Percentiles rank a stretch among this genome's conserved stretches.
Conservation (phyloP, 2,329 filamentous ascomycete genomes). For the Calycina herbarum region DNA sequence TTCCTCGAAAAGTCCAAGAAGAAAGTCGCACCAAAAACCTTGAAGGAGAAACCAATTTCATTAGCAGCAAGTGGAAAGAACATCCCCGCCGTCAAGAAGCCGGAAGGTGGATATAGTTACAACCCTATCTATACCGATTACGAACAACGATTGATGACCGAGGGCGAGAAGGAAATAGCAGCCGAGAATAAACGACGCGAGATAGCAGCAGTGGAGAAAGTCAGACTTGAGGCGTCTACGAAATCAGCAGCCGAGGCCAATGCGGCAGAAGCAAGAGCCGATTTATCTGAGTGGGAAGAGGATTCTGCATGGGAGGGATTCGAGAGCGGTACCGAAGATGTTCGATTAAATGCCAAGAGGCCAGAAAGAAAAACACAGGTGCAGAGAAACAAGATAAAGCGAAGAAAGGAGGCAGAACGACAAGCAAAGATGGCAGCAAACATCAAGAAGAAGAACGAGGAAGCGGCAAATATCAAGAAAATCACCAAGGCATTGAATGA, state of each 20-base stretch:
- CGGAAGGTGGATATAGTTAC: conserved; percentile 83
- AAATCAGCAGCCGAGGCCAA: conserved; percentile 73
- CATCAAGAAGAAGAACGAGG: conserved; percentile 70
- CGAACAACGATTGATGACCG: conserved; percentile 69
- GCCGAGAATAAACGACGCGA: conserved; percentile 73
- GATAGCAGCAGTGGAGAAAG: conserved; percentile 64
- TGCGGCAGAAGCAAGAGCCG: conserved; percentile 66
- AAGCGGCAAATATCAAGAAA: conserved; percentile 70
- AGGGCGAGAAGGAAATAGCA: conserved; percentile 77
- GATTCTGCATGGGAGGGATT: conserved; percentile 91
- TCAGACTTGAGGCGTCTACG: conserved; percentile 67
- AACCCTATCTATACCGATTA: conserved; percentile 89
- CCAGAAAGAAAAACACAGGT: conserved; percentile 81
- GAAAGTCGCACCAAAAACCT: conserved; percentile 70
- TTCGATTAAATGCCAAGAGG: conserved; percentile 65
- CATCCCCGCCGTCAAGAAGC: conserved; percentile 75
- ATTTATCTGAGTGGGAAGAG: conserved; percentile 73
- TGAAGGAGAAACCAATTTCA: conserved; percentile 76
- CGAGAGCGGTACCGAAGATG: conserved; percentile 77
- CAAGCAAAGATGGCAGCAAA: conserved; percentile 72
- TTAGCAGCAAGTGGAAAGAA: conserved; percentile 79
- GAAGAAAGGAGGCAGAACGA: conserved; percentile 84
- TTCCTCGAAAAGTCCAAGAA: conserved; percentile 68
- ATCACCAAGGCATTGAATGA: conserved; percentile 64
- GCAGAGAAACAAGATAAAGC: conserved; percentile 84